These are phyloP conservation scores for Quercus glauca DNA, from an alignment of 306 rosid species.

Conservation along the genomic window DNA sequence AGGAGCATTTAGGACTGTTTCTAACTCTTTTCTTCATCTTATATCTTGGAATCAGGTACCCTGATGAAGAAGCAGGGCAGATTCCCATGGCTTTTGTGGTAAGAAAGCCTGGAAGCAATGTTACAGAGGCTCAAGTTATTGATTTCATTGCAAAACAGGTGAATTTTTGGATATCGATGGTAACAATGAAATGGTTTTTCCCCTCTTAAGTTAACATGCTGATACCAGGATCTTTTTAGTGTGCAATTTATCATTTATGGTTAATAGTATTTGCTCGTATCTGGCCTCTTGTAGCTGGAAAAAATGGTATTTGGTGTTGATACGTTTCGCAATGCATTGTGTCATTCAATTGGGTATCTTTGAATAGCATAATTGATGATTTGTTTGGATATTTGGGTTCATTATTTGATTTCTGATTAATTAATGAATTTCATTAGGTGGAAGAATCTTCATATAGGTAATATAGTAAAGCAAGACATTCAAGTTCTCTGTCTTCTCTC, in stretches of 20 bases:
- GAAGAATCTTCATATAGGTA: background rate
- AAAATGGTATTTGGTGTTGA: background rate
- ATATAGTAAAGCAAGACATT: background rate
- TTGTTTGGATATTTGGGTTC: background rate
- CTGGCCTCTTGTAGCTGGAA: background rate
- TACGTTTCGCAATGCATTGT: background rate
- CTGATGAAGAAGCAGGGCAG: conserved; percentile 83
- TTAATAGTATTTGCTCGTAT: background rate
- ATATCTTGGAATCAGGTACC: conserved; percentile 53
- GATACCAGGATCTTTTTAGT: background rate
- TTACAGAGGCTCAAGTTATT: conserved; percentile 53
- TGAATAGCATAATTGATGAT: background rate
- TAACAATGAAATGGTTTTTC: background rate
- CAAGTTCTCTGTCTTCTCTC: background rate
- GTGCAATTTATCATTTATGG: background rate
- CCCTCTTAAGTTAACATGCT: conserved; percentile 3
- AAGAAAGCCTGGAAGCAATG: conserved; percentile 67
- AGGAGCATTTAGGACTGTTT: background rate
- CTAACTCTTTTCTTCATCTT: background rate
- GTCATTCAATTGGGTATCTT: background rate
- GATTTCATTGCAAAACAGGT: conserved; percentile 79
- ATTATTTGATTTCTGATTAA: background rate
- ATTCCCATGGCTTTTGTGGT: conserved; percentile 93
- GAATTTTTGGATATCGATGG: background rate
- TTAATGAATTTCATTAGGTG: too few species aligned